These are phyloP conservation scores for Melaleuca alternifolia DNA, from an alignment of 345 rosid genomes.

Conservation along the genomic window DNA sequence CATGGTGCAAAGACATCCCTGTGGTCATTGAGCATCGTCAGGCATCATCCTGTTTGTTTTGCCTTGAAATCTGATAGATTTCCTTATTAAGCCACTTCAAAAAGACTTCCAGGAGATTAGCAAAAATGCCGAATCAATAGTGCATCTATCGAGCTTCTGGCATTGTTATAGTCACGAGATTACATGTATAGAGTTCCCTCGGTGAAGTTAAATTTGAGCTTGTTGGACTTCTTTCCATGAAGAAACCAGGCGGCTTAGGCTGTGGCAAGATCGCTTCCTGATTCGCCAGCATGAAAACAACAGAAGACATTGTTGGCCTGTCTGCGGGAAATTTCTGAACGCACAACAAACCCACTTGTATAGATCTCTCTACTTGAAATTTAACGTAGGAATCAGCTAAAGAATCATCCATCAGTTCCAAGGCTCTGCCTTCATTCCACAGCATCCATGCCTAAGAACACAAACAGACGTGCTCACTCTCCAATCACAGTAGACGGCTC, in stretches of 20 bases:
- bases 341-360: slow-evolving; percentile 11
- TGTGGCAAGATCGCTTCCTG: slow-evolving; percentile 1
- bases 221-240: background rate
- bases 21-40: background rate
- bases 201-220: background rate
- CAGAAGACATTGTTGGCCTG: slow-evolving; percentile 11
- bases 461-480: background rate
- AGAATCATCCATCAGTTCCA: slow-evolving; percentile 2
- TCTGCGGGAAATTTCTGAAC: slow-evolving; percentile 13
- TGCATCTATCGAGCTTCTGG: background rate
- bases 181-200: background rate
- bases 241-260: slow-evolving; percentile 17
- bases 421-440: slow-evolving; percentile 2
- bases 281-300: slow-evolving; percentile 12
- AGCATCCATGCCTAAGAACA: slow-evolving; percentile 14
- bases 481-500: background rate
- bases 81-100: background rate
- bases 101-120: background rate
- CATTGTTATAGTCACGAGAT: slow-evolving; percentile 3
- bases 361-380: background rate
- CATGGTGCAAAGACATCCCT: background rate
- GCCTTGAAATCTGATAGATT: background rate
- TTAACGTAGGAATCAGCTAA: background rate
- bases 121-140: background rate
- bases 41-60: background rate